Evolutionary conservation across 2,329 filamentous ascomycete genomes (phyloP).

Genomic region (Fusarium penzigii): DNA sequence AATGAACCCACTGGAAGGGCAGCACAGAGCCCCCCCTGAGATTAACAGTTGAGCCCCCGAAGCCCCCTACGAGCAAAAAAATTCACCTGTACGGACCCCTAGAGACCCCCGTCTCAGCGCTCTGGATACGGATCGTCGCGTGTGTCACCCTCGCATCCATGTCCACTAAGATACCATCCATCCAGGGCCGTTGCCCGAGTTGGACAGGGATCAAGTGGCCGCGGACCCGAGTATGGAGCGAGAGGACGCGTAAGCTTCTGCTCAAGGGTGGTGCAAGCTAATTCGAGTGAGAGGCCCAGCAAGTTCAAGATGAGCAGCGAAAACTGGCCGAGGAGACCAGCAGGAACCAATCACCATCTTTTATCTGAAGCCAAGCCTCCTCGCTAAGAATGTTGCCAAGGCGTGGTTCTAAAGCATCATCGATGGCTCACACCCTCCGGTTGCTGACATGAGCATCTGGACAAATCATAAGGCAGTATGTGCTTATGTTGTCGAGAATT

Average conservation of each 20-base stretch:
- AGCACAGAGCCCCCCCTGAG: conserved; percentile 20
- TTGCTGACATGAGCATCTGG: neutral
- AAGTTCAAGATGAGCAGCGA: conserved; percentile 5
- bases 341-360: conserved; percentile 11
- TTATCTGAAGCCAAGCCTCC: neutral
- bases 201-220: conserved; percentile 25
- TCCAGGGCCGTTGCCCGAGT: conserved; percentile 25
- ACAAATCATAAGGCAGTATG: too few species aligned
- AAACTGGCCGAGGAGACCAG: conserved; percentile 11
- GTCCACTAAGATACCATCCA: neutral
- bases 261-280: conserved; percentile 28
- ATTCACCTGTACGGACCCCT: neutral
- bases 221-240: conserved; percentile 24
- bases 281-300: conserved; percentile 7
- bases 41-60: neutral
- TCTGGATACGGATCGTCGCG: neutral
- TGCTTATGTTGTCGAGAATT: too few species aligned
- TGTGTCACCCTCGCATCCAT: conserved; percentile 7
- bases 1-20: conserved; percentile 22
- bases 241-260: conserved; percentile 33
- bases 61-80: conserved; percentile 7
- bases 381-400: neutral
- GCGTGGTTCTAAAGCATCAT: neutral
- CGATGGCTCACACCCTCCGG: neutral
- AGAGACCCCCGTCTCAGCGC: neutral